These are phyloP conservation scores for Penicillium sp. DNA, from an alignment of 2,329 filamentous ascomycete genomes.

Conservation along the genomic window DNA sequence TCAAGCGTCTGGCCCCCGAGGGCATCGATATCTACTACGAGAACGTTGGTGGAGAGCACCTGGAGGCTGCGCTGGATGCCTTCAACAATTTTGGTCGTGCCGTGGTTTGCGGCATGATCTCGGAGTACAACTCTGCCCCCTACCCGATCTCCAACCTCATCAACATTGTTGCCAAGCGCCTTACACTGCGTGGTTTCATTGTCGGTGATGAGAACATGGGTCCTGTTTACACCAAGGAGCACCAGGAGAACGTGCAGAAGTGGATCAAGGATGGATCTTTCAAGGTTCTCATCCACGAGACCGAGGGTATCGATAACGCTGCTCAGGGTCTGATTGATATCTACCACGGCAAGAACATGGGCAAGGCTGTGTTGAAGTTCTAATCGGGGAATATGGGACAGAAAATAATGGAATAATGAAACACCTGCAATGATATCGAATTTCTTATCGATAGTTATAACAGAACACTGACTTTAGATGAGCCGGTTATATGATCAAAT, in stretches of 20 bases:
- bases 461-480: not conserved
- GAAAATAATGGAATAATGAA: slow-evolving; percentile 10
- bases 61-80: slow-evolving; percentile 65
- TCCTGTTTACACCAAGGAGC: slow-evolving; percentile 65
- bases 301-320: slow-evolving; percentile 75
- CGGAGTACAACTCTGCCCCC: slow-evolving; percentile 71
- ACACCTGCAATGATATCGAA: not conserved
- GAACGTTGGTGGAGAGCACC: slow-evolving; percentile 74
- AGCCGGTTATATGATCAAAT: not conserved
- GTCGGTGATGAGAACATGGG: slow-evolving; percentile 67
- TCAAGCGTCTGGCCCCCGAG: slow-evolving; percentile 69
- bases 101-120: slow-evolving; percentile 67
- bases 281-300: slow-evolving; percentile 68
- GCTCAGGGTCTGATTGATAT: slow-evolving; percentile 72
- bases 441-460: not conserved
- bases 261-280: slow-evolving; percentile 76
- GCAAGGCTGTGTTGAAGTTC: slow-evolving; percentile 78
- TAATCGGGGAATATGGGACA: slow-evolving; percentile 32
- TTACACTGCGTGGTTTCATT: slow-evolving; percentile 73
- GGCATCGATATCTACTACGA: slow-evolving; percentile 84
- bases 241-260: slow-evolving; percentile 72
- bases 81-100: slow-evolving; percentile 69
- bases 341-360: slow-evolving; percentile 77
- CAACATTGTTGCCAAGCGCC: slow-evolving; percentile 64
- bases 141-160: slow-evolving; percentile 69